Percentiles rank a stretch among this genome's conserved stretches.
Evolutionary conservation across 164 flowering plant genomes (phyloP).

Genomic region (Vitis rotundifolia): DNA sequence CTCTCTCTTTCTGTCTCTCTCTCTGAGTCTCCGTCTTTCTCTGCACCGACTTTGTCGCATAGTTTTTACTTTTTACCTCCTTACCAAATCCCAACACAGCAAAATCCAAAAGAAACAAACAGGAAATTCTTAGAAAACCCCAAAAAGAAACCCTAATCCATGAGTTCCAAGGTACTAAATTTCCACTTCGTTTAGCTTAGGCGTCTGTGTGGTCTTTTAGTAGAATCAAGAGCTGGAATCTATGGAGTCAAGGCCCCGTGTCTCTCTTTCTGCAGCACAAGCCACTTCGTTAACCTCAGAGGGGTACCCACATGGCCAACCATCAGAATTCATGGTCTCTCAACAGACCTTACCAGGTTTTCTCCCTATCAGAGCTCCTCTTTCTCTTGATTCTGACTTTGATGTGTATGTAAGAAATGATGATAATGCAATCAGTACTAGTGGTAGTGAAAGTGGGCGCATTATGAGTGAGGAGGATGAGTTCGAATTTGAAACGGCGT

Average conservation of each 20-base stretch:
- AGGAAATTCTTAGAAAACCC: no score
- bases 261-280: conserved; percentile 8
- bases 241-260: conserved; percentile 15
- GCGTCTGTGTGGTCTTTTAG: not conserved
- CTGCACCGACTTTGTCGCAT: no score
- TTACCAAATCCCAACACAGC: no score
- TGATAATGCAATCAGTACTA: not conserved
- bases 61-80: no score
- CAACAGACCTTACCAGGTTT: conserved; percentile 15
- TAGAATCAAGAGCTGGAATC: not conserved
- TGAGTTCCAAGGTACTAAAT: no score
- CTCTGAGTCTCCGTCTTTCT: no score
- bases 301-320: no score
- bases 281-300: not conserved
- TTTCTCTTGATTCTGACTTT: conserved; percentile 23
- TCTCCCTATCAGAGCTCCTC: conserved; percentile 29
- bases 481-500: conserved; percentile 12
- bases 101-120: no score
- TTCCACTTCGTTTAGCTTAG: not conserved
- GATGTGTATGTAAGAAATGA: not conserved
- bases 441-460: conserved; percentile 2
- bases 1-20: no score
- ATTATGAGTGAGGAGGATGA: conserved; percentile 12
- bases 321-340: not conserved
- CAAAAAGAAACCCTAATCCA: no score